Conservation (phyloP, 768 basidiomycete species). For the Termitomyces sp. region DNA sequence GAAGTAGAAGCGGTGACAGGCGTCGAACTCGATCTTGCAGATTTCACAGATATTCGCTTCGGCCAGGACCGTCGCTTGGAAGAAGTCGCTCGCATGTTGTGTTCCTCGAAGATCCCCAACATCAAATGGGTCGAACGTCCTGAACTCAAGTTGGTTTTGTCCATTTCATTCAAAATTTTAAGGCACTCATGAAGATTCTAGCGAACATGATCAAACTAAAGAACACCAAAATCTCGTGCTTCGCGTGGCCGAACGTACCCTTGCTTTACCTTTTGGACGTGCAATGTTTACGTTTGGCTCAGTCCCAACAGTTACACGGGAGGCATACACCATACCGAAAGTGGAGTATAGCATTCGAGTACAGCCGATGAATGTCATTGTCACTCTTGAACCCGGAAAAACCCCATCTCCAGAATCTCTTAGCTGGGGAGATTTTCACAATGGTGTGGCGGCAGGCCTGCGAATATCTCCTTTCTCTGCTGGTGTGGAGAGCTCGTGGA, state of each 20-base stretch:
- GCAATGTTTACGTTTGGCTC: conserved; percentile 91
- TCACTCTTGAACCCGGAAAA: conserved; percentile 67
- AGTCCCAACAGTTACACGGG: conserved; percentile 65
- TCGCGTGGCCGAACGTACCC: conserved; percentile 79
- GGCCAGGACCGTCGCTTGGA: conserved; percentile 86
- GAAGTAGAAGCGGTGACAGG: conserved; percentile 60
- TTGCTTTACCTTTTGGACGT: conserved; percentile 86
- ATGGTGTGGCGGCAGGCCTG: conserved; percentile 90
- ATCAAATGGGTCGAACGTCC: conserved; percentile 63
- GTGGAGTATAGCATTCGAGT: conserved; percentile 72
- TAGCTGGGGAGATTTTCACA: conserved; percentile 97
- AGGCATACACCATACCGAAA: conserved; percentile 75
- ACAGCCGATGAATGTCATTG: conserved; percentile 64
- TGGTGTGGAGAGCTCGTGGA: conserved; percentile 90
- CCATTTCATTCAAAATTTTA: not conserved
- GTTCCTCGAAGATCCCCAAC: conserved; percentile 66
- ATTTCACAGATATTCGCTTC: conserved; percentile 82
- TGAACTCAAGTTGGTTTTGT: conserved; percentile 55
- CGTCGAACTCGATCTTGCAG: conserved; percentile 65
- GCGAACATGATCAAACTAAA: conserved; percentile 83
- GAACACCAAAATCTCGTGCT: conserved; percentile 81
- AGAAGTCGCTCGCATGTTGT: conserved; percentile 88
- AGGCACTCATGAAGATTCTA: conserved; percentile 22
- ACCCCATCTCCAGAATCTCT: conserved; percentile 61
- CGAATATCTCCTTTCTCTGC: conserved; percentile 71